Evolutionary conservation across 2,329 filamentous ascomycete species (phyloP).

Genomic region (Colletotrichum eleusines): DNA sequence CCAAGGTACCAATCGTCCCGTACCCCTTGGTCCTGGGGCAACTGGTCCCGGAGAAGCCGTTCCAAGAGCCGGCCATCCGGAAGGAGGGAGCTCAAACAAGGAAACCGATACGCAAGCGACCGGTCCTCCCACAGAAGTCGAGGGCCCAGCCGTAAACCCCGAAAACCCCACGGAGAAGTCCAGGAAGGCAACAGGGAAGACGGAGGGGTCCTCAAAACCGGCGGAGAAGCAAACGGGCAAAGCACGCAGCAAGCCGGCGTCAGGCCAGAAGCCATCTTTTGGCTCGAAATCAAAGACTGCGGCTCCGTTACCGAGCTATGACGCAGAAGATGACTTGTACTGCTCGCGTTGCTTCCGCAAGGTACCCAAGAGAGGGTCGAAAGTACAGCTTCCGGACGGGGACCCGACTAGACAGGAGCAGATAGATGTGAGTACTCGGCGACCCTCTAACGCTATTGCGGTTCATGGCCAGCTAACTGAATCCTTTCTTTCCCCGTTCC

Average conservation of each 20-base stretch:
- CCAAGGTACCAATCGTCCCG: background rate
- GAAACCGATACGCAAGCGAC: background rate
- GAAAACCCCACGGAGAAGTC: background rate
- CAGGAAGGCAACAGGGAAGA: background rate
- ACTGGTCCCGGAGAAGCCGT: background rate
- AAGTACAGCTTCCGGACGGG: background rate
- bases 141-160: background rate
- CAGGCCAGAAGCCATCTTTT: background rate
- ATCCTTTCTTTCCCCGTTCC: background rate
- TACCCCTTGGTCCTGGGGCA: no score
- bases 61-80: background rate
- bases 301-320: slow-evolving; percentile 40
- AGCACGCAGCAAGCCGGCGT: background rate
- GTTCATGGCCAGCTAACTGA: background rate
- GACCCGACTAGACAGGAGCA: slow-evolving; percentile 33
- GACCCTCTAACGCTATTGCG: background rate
- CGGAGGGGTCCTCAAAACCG: background rate
- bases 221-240: background rate
- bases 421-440: slow-evolving; percentile 26
- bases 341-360: slow-evolving; percentile 47
- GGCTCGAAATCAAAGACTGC: background rate
- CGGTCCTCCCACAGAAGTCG: background rate
- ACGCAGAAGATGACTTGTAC: slow-evolving; percentile 48
- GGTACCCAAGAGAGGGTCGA: slow-evolving; percentile 19
- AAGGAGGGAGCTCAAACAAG: background rate